Base-by-base conservation (phyloP, 1,284 basidiomycete genomes). In the Taiwanofungus camphoratus region DNA sequence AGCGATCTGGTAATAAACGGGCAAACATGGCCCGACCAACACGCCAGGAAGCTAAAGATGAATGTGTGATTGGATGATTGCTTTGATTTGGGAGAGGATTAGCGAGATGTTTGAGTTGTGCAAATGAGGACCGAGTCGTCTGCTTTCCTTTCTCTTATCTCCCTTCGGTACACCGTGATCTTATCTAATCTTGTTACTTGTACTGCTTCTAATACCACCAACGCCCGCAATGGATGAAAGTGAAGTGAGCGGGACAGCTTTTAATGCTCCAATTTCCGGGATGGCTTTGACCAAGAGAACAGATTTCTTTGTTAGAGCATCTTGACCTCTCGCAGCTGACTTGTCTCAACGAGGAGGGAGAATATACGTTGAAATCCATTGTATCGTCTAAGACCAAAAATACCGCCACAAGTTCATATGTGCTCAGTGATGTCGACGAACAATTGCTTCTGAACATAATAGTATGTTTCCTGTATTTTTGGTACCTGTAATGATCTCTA, bases 1-100 rank as follows among this genome's bases (percentile, higher is more conserved):
- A 90, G 61, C 75, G 85, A 26, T 74, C 78, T 64, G 87, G 87
- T 11, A 81, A 79, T 59, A 84, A 82, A 60, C 74, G 84, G 48
- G 71, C 71, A 30, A 79, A 82, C 53, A 76, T 82, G 44, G 82
- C 81, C 12, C 79, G 93, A 47, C 93, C 93, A 34, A 95, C 92
- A 18, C 77, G 93, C 49, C 87, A 93, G 61, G 81, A 96, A 59
- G 92, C 93, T 13, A 86, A 87, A 65, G 86, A 90, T 46, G 92
- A 96, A 58, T 97, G 93, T 71, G 76, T 90, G 36, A 82, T 96
- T 50, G 79, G 77, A 64, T 90, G 53, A 61, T 37, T 42, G 37
- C 19, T 8, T 13, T 23, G 41, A 15, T n/a, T 22, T 29, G 15
- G 18, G 8, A 18, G 15, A 37, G 38, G n/a, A n/a, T n/a, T n/a